Base-by-base conservation (phyloP, 441 rosid species). In the Gossypium davidsonii region DNA sequence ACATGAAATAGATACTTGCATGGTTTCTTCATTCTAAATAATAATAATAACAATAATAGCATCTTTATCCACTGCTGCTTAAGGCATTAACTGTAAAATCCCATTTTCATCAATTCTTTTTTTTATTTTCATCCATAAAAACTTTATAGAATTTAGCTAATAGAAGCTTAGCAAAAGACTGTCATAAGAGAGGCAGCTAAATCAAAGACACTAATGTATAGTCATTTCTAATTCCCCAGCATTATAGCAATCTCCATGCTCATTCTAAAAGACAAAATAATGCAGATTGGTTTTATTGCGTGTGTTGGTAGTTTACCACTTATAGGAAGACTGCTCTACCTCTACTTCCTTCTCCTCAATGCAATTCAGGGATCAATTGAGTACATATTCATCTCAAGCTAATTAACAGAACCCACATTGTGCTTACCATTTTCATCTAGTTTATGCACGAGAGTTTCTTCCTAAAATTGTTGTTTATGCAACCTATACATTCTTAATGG, bases 71-170 rank as follows among this genome's bases (percentile, higher is more conserved):
- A 55, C 56, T 63, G 25, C 21, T 49, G 66, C 31, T 67, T 48
- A 56, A 57, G 60, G 44, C 34, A 65, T 21, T 52, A 53, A 63
- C 70, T 52, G 31, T 64, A 37, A 73, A 48, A 6, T 20, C 70
- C 76, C 46, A 69, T 63, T 70, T 60, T 72, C 74, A 72, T 59
- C 60, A 26, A 44, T 26, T 12, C 51, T 71, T 71, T 12, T 71
- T 12, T 28, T 71, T 71, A n/a, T 71, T 71, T 58, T 44, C 74
- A 44, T 71, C 28, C 6, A 9, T 15, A 23, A 60, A 71, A 61
- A 34, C 15, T 72, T 70, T 11, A 37, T 39, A 6, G 20, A 11
- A 8, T 48, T 46, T 39, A 68, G 49, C 70, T 59, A 67, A 39
- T 56, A 12, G 64, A 60, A 59, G 39, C 49, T 39, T 64, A 67